Base-by-base conservation (phyloP, 192 early-diverging fungal genomes). In the Entomortierella beljakovae region DNA sequence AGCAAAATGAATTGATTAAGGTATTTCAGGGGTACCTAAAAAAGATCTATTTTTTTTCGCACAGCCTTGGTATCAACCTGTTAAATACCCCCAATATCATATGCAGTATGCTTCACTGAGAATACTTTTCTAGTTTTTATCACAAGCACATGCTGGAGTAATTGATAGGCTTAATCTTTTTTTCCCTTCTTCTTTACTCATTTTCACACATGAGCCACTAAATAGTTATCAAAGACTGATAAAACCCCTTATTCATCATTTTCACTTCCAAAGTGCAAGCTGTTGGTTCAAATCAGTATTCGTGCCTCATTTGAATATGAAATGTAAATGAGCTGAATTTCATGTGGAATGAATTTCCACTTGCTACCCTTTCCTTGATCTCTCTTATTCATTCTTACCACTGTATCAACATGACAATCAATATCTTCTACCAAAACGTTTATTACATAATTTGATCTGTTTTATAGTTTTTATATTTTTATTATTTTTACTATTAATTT, bases 201-300 rank as follows among this genome's bases (percentile, higher is more conserved):
- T 9, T 13, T 13, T 40, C 37, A 9, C 13, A 40, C 6, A 25
- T 42, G 22, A 42, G 29, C 2, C 23, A 42, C 51, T 18, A 18
- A 43, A 11, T 11, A 53, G 15, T n/a, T 3, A 3, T 26, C 8
- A 53, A 28, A 25, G 37, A 11, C 54, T 29, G 54, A 53, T 57
- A 34, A 31, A 28, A n/a, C 59, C 59, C 59, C 59, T 61, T 64
- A 35, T 64, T 52, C 31, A 23, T 28, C 58, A 43, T 42, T 40
- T 60, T 26, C 55, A 0, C 29, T 22, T 49, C 22, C 20, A 23
- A 61, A 34, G 71, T 53, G 51, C 64, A 46, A 68, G 57, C 64
- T 76, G 65, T 76, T 76, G 65, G 65, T 76, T 68, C 31, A 76
- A 59, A 76, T 76, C 57, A 62, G 72, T 76, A 76, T 76, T 71